These are phyloP conservation scores for Suhomyces faveliae DNA, from an alignment of 805 yeast genomes.

Conservation along the genomic window DNA sequence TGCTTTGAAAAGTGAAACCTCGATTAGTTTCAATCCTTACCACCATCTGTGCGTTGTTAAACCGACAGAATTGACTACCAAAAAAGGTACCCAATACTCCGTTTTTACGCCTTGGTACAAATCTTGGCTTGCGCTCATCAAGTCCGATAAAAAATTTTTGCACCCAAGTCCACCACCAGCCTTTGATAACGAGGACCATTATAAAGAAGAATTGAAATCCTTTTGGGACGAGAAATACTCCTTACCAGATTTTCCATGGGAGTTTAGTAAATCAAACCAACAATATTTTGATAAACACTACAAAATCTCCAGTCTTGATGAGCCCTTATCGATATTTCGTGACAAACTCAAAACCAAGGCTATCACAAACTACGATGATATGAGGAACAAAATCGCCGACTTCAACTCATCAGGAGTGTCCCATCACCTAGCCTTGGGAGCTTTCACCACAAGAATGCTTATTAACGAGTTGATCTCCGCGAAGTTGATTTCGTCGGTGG, in stretches of 20 bases:
- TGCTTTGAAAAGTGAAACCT: constrained; percentile 14
- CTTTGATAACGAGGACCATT: neutral
- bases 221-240: constrained; percentile 1
- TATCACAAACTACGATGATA: constrained; percentile 28
- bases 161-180: neutral
- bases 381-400: constrained; percentile 28
- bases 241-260: constrained; percentile 5
- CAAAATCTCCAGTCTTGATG: constrained; percentile 35
- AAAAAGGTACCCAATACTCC: constrained; percentile 38
- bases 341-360: neutral
- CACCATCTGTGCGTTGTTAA: constrained; percentile 44
- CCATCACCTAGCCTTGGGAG: constrained; percentile 46
- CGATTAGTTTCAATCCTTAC: constrained; percentile 21
- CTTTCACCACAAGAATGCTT: constrained; percentile 42
- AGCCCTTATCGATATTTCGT: constrained; percentile 24
- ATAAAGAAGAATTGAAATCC: neutral
- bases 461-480: constrained; percentile 24
- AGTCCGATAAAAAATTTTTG: constrained; percentile 9
- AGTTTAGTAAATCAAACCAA: constrained; percentile 5
- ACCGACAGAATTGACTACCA: constrained; percentile 36
- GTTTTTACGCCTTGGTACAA: constrained; percentile 47
- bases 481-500: constrained; percentile 3
- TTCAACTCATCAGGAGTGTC: constrained; percentile 44
- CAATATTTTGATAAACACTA: constrained; percentile 19
- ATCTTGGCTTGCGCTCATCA: constrained; percentile 35